Evolutionary conservation across 306 rosid genomes (phyloP), one percentile per base, ranked within the genome.

Genomic region (Hippophae tibetana): DNA sequence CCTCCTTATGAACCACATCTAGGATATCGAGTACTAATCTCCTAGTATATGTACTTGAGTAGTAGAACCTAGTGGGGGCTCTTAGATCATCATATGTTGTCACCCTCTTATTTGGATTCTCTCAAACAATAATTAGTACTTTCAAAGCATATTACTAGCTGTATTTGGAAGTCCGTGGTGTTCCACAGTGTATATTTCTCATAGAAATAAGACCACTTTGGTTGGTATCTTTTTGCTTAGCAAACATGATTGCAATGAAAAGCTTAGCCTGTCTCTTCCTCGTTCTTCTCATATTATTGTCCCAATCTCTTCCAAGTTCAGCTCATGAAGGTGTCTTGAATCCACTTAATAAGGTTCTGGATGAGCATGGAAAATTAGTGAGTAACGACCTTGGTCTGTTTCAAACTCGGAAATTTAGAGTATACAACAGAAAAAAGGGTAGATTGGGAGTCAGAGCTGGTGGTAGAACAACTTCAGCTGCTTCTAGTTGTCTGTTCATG

Each of bases 301-400:
- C 58, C 59, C 49, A 58, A 8, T 58, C 64, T 49, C 61, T 63
- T 49, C 71, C 60, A 38, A 63, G 64, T 47, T 67, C 68, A 10
- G 71, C 74, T 46, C 46, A 57, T 61, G 61, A 47, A 13, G 31
- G 41, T 13, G 48, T 11, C 7, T 40, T 51, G 54, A 40, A 56
- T 60, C 56, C 54, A 25, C 45, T 5, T 45, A 38, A 23, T 23
- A 47, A 31, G 41, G 63, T 58, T 58, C 51, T 46, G 25, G 52
- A 53, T 46, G 60, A 49, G 14, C 43, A 47, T 54, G 42, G 25
- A 26, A 57, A 50, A 43, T 13, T 57, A 14, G 55, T 26, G 23
- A 58, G 18, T 45, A 6, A 13, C 7, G 54, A 44, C 14, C 11
- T 10, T 12, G 9, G 7, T 13, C 8, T 44, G 26, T 54, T 48